phyloP scores from a whole-genome alignment of 1,139 yeast genomes.

The Blastobotrys raffinosifermentans region DNA sequence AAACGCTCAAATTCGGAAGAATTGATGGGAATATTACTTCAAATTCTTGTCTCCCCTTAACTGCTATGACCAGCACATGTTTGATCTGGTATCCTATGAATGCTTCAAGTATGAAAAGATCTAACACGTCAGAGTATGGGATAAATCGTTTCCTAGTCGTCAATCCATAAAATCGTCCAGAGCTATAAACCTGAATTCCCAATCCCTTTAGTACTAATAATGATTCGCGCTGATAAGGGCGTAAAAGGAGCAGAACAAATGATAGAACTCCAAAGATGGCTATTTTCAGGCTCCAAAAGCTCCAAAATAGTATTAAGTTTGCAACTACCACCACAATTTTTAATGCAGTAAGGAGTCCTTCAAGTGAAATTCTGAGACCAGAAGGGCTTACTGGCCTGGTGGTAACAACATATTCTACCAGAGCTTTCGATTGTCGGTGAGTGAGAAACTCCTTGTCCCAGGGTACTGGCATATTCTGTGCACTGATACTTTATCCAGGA shows the following conservation, averaged over 20 bases:
- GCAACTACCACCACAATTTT: constrained; percentile 1
- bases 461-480: too few species aligned
- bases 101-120: constrained; percentile 55
- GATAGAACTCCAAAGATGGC: neutral
- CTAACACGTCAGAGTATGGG: constrained; percentile 45
- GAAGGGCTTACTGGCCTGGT: constrained; percentile 5
- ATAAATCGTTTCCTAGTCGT: constrained; percentile 34
- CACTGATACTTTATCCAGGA: too few species aligned
- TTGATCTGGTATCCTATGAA: constrained; percentile 52
- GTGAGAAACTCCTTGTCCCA: too few species aligned
- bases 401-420: constrained; percentile 17
- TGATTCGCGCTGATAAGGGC: constrained; percentile 17
- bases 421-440: constrained; percentile 25
- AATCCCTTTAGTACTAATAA: constrained; percentile 27
- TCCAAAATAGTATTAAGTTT: neutral
- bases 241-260: too few species aligned
- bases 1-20: constrained; percentile 21
- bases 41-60: constrained; percentile 32
- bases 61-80: constrained; percentile 46
- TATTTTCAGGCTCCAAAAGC: neutral
- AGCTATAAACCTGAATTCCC: constrained; percentile 28
- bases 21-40: constrained; percentile 46
- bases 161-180: constrained; percentile 19
- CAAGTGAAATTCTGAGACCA: constrained; percentile 2
- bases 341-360: constrained; percentile 2